Base-by-base conservation (phyloP, 208 protist genomes). In the Trichomonas tenax region DNA sequence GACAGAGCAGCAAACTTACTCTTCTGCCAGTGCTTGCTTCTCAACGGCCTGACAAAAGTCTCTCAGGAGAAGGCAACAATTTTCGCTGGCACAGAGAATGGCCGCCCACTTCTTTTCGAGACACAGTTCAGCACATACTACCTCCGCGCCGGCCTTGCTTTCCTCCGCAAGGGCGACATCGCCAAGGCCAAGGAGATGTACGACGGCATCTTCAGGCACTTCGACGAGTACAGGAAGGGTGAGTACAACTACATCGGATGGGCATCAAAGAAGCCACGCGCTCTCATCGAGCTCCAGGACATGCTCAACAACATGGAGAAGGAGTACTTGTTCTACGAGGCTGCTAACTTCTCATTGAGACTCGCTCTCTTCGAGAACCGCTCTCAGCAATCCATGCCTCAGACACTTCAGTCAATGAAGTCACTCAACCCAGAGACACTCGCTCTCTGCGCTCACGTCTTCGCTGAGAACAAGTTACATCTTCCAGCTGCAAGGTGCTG, bases 61-160 rank as follows among this genome's bases (percentile, higher is more conserved):
- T 40, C 86, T 17, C 10, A 51, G 31, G 11, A 48, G 0, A 26
- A 48, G 51, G 86, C 86, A 23, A 17, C 26, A 38, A 0, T 51
- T 17, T 93, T 93, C 44, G 40, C 86, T 23, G 86, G 86, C 11
- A 38, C 41, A 48, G 86, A 93, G 36, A 38, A 26, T 17, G 86
- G 86, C 26, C 45, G 46, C 31, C 26, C 40, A 51, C 21, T 93
- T 0, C 0, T 93, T 34, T 93, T 36, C 10, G 86, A 93, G 40
- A 93, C 86, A 51, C 86, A 93, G 46, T 93, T 93, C 86, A 58
- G 36, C 15, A 93, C 26, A 6, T 93, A 93, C 15, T 93, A 93
- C 46, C 44, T 93, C 26, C 6, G 45, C 0, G 41, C 86, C 10
- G 86, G 86, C 38, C 38, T 51, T 8, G 26, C 26, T 17, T 23